Conservation (phyloP, 2,329 filamentous ascomycete genomes). For the Plectosphaerella plurivora region DNA sequence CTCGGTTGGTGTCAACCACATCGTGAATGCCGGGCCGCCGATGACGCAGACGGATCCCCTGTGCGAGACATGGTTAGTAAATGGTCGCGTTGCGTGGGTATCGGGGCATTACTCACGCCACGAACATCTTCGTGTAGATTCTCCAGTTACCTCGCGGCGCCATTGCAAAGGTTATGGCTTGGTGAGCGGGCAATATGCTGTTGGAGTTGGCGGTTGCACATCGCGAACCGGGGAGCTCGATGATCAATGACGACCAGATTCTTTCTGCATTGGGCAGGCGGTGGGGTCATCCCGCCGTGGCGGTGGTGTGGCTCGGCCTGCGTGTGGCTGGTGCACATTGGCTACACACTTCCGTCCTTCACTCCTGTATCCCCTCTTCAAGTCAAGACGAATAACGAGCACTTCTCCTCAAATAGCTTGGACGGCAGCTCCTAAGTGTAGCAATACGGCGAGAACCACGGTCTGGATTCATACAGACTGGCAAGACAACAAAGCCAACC, state of each 20-base stretch:
- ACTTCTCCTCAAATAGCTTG: too few relatives aligned
- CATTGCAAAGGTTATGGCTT: background rate
- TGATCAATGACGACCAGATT: constrained; percentile 11
- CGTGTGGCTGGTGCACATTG: constrained; percentile 6
- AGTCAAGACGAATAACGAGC: too few relatives aligned
- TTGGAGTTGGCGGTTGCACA: background rate
- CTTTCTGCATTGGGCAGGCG: constrained; percentile 4
- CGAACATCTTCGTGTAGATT: constrained; percentile 65
- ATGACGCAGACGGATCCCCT: constrained; percentile 71
- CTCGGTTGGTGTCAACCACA: constrained; percentile 76
- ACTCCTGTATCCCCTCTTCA: background rate
- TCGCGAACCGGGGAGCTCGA: background rate
- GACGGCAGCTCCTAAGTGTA: too few relatives aligned
- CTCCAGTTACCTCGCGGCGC: constrained; percentile 48
- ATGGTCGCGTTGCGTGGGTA: background rate
- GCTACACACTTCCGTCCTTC: too few relatives aligned
- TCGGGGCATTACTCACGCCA: constrained; percentile 48
- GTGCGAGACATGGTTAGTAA: constrained; percentile 11
- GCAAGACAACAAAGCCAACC: too few relatives aligned
- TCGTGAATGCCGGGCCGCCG: constrained; percentile 80
- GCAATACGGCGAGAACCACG: too few relatives aligned
- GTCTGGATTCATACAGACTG: too few relatives aligned
- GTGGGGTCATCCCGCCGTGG: constrained; percentile 5
- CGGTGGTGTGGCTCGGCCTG: too few relatives aligned
- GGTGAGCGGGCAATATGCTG: too few relatives aligned